Evolutionary conservation across 2,329 filamentous ascomycete species (phyloP).

Genomic region (Cadophora luteo-olivacea): DNA sequence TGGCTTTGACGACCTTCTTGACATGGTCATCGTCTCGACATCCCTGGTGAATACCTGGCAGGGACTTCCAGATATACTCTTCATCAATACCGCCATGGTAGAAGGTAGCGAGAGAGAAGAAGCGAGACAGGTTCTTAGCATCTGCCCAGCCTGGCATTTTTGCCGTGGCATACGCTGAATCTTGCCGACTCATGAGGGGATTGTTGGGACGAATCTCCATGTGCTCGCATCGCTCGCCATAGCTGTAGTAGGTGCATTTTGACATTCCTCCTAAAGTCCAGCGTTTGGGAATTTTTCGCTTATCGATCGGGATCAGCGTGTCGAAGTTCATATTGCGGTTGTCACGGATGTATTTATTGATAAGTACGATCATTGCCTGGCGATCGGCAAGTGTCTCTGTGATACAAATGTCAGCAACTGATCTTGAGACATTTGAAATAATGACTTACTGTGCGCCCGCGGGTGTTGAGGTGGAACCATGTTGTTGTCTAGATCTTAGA

Average conservation of each 20-base stretch:
- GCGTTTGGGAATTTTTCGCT: neutral
- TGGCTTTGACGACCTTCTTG: neutral
- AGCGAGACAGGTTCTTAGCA: neutral
- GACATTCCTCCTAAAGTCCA: neutral
- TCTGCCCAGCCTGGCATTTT: neutral
- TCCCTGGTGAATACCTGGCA: slow-evolving; percentile 6
- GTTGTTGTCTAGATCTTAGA: neutral
- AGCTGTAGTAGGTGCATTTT: slow-evolving; percentile 1
- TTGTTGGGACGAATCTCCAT: neutral
- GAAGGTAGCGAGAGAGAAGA: slow-evolving; percentile 1
- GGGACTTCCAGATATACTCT: neutral
- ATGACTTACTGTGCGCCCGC: neutral
- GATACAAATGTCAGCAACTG: neutral
- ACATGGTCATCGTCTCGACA: neutral
- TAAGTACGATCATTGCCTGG: slow-evolving; percentile 2
- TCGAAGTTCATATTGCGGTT: slow-evolving; percentile 1
- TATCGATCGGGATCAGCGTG: neutral
- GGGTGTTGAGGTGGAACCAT: slow-evolving; percentile 5
- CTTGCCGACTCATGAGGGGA: neutral
- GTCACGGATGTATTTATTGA: neutral
- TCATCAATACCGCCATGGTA: neutral
- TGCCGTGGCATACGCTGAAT: neutral
- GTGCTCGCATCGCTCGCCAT: neutral
- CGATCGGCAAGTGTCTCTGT: neutral
- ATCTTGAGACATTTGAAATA: neutral